phyloP scores from a whole-genome alignment of 2,329 filamentous ascomycete genomes.

The Diplodia intermedia region DNA sequence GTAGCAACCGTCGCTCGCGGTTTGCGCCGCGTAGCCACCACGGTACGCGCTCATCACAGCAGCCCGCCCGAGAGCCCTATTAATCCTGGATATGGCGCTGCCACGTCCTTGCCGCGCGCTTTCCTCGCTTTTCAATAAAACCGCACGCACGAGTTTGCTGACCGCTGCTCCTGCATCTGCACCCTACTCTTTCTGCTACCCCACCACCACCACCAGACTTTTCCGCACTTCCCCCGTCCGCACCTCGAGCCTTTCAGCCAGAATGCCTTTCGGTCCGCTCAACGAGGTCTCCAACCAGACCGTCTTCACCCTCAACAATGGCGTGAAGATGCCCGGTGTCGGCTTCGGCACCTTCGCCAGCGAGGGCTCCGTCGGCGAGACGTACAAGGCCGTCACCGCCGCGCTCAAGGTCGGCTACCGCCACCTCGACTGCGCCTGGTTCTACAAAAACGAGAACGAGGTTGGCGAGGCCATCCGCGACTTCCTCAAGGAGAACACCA shows the following conservation, averaged over 20 bases:
- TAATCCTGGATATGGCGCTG: constrained; percentile 31
- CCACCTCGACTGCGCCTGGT: constrained; percentile 72
- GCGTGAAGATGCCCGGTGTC: constrained; percentile 69
- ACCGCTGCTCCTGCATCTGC: constrained; percentile 31
- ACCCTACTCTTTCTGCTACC: constrained; percentile 17
- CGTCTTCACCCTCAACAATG: constrained; percentile 63
- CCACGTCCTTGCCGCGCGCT: constrained; percentile 18
- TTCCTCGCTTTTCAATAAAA: constrained; percentile 21
- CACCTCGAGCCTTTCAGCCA: constrained; percentile 4
- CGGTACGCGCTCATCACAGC: background rate
- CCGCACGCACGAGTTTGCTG: constrained; percentile 12
- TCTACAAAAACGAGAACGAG: constrained; percentile 75
- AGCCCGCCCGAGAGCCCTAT: background rate
- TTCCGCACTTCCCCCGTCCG: background rate
- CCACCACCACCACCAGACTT: constrained; percentile 12
- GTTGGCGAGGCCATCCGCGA: constrained; percentile 70
- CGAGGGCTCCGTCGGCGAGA: constrained; percentile 66
- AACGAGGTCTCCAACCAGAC: constrained; percentile 42
- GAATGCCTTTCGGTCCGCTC: constrained; percentile 30
- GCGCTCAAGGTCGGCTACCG: constrained; percentile 68
- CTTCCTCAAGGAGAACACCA: constrained; percentile 62
- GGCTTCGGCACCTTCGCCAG: constrained; percentile 77
- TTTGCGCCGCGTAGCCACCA: constrained; percentile 27
- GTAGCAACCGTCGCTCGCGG: constrained; percentile 3
- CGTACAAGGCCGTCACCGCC: constrained; percentile 63